phyloP scores from a whole-genome alignment of 2,329 filamentous ascomycete genomes.

The Didymella sp. region DNA sequence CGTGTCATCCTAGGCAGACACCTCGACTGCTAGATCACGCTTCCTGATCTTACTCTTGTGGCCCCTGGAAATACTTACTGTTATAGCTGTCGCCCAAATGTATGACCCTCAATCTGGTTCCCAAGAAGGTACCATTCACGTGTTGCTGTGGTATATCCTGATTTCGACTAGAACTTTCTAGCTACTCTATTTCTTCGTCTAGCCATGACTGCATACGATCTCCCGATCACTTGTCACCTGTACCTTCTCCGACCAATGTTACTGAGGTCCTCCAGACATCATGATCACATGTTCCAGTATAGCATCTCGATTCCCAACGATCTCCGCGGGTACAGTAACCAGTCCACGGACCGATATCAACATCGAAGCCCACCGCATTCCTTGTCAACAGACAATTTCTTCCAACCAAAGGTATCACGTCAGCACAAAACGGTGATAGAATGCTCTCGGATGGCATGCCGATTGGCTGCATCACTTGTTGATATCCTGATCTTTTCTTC shows the following conservation, averaged over 20 bases:
- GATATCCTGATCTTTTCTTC: conserved; percentile 1
- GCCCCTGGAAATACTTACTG: too few relatives aligned
- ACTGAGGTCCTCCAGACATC: background rate
- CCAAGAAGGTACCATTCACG: too few relatives aligned
- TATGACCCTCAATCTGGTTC: too few relatives aligned
- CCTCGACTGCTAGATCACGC: too few relatives aligned
- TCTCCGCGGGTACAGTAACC: background rate
- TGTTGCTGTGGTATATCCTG: too few relatives aligned
- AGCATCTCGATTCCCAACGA: conserved; percentile 7
- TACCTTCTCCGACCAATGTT: too few relatives aligned
- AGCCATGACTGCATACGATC: background rate
- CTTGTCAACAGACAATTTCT: background rate
- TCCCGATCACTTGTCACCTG: background rate
- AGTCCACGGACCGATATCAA: conserved; percentile 8
- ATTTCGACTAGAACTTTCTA: background rate
- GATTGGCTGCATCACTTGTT: conserved; percentile 8
- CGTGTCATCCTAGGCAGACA: too few relatives aligned
- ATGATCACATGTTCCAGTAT: background rate
- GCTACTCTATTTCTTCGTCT: background rate
- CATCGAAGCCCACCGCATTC: conserved; percentile 4
- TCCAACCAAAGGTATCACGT: background rate
- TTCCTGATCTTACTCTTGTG: too few relatives aligned
- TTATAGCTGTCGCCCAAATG: too few relatives aligned
- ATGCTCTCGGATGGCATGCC: conserved; percentile 2
- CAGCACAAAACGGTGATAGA: background rate